Evolutionary conservation across 805 yeast genomes (phyloP).

Genomic region (Tetrapisispora phaffii): DNA sequence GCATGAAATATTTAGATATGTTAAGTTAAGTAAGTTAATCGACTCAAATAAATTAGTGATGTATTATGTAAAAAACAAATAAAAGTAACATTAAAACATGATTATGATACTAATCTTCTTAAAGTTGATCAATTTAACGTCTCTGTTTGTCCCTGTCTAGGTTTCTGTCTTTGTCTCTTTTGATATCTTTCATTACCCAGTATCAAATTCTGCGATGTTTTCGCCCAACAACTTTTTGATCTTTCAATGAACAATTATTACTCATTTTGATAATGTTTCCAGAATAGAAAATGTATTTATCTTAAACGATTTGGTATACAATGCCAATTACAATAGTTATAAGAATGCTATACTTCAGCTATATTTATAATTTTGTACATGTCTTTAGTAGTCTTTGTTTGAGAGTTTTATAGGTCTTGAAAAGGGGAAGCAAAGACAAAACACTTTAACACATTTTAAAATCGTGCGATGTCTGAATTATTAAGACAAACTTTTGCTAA

Average conservation of each 20-base stretch:
- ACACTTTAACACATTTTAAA: neutral
- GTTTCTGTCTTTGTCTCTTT: neutral
- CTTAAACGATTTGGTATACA: neutral
- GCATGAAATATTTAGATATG: neutral
- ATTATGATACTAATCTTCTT: neutral
- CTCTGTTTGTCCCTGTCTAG: neutral
- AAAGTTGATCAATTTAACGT: too few relatives aligned
- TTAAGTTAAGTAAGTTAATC: neutral
- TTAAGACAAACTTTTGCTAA: slow-evolving; percentile 46
- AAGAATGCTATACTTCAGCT: neutral
- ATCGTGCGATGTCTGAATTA: slow-evolving; percentile 24
- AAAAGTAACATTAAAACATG: neutral
- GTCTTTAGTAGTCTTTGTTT: too few relatives aligned
- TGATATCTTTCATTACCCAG: neutral
- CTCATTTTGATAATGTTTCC: neutral
- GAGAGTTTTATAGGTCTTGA: neutral
- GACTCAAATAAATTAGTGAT: neutral
- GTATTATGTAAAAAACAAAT: neutral
- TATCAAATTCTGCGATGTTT: neutral
- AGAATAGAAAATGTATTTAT: neutral
- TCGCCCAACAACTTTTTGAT: neutral
- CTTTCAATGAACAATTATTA: neutral
- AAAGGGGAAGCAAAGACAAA: neutral
- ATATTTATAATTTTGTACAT: too few relatives aligned
- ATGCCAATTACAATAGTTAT: neutral